Evolutionary conservation across 371 early-diverging fungal genomes (phyloP).

Genomic region (Apophysomyces sp.): DNA sequence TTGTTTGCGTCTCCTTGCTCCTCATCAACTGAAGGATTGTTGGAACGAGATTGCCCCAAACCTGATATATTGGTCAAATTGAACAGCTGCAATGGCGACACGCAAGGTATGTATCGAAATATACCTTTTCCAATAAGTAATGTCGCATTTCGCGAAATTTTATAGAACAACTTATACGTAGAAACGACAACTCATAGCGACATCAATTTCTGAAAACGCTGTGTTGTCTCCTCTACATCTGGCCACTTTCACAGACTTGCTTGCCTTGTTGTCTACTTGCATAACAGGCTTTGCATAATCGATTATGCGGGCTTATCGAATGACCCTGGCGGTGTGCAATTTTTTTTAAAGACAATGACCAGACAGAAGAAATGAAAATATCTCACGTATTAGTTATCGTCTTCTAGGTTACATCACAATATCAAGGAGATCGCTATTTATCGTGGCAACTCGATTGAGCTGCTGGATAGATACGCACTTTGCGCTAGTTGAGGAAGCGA

Average conservation of each 20-base stretch:
- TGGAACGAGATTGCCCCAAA: not conserved
- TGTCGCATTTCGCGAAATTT: too few species aligned
- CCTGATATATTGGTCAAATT: not conserved
- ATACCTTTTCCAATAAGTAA: too few species aligned
- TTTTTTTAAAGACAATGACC: not conserved
- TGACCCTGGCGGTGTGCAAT: not conserved
- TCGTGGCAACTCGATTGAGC: not conserved
- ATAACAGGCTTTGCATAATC: not conserved
- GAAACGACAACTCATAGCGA: too few species aligned
- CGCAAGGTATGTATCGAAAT: not conserved
- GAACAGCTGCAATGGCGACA: constrained; percentile 6
- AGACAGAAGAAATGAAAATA: not conserved
- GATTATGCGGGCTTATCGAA: not conserved
- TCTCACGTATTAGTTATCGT: not conserved
- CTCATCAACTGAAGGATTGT: constrained; percentile 18
- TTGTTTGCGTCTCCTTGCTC: constrained; percentile 16
- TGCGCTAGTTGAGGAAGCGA: too few species aligned
- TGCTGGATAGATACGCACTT: not conserved
- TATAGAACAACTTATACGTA: too few species aligned
- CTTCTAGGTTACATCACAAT: not conserved
- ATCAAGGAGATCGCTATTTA: not conserved
- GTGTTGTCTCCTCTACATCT: not conserved
- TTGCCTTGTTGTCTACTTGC: constrained; percentile 5
- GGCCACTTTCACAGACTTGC: constrained; percentile 7
- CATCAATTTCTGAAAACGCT: too few species aligned